phyloP scores from a whole-genome alignment of 805 yeast species.

The Saccharomycopsis fibuligera region DNA sequence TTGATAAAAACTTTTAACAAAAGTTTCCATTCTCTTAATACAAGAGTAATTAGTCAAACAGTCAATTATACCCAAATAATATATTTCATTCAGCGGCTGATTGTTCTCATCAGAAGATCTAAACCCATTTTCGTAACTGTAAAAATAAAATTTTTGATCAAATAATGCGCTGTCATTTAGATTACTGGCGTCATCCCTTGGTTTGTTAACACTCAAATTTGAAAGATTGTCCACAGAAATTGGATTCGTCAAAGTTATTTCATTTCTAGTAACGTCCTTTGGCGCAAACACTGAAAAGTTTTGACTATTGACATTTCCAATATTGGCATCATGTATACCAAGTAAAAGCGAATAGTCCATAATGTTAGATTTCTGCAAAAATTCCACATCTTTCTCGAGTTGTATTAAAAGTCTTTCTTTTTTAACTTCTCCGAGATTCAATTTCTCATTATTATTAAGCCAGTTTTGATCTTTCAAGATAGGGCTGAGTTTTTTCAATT shows the following conservation, averaged over 20 bases:
- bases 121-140: constrained; percentile 80
- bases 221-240: constrained; percentile 34
- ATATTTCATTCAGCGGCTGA: constrained; percentile 59
- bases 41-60: constrained; percentile 78
- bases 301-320: constrained; percentile 24
- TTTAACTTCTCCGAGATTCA: constrained; percentile 74
- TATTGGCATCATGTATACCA: constrained; percentile 52
- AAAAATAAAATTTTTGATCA: constrained; percentile 49
- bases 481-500: constrained; percentile 25
- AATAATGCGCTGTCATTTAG: neutral
- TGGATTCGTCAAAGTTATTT: constrained; percentile 40
- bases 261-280: constrained; percentile 27
- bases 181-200: neutral
- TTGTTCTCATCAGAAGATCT: constrained; percentile 60
- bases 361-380: constrained; percentile 69
- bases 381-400: constrained; percentile 63
- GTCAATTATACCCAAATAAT: constrained; percentile 91
- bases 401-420: constrained; percentile 57
- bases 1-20: constrained; percentile 71
- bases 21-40: constrained; percentile 75
- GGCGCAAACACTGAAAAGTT: constrained; percentile 42
- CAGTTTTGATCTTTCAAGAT: constrained; percentile 87
- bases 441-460: constrained; percentile 56
- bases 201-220: no score
- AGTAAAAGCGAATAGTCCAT: constrained; percentile 93